phyloP scores from a whole-genome alignment of 1,284 basidiomycete genomes.

The Apiotrichum montevideense region DNA sequence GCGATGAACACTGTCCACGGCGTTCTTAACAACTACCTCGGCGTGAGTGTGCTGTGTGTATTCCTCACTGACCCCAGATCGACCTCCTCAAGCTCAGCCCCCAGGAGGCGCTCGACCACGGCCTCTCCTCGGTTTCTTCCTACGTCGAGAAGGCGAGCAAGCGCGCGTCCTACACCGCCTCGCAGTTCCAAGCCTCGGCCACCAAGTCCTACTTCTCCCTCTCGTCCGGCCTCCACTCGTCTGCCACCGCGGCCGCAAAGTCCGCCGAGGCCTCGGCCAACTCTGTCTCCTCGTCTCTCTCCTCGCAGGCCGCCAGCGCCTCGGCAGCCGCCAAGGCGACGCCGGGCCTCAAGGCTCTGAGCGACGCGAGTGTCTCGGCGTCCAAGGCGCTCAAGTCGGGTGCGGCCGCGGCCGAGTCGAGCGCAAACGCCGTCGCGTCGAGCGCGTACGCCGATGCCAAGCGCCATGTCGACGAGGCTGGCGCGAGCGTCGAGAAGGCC shows the following conservation, averaged over 20 bases:
- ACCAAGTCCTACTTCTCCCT: slow-evolving; percentile 34
- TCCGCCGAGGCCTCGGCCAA: slow-evolving; percentile 21
- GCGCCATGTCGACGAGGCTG: slow-evolving; percentile 26
- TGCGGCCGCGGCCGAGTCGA: slow-evolving; percentile 44
- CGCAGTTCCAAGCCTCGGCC: slow-evolving; percentile 17
- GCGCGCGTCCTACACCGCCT: neutral
- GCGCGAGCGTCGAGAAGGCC: slow-evolving; percentile 30
- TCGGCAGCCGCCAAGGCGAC: slow-evolving; percentile 33
- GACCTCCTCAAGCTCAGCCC: slow-evolving; percentile 34
- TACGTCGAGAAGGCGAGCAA: slow-evolving; percentile 16
- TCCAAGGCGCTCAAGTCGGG: slow-evolving; percentile 38
- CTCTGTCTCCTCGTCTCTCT: slow-evolving; percentile 21
- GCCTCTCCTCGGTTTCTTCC: slow-evolving; percentile 38
- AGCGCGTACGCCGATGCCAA: slow-evolving; percentile 46
- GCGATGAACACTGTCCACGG: slow-evolving; percentile 65
- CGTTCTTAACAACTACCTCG: slow-evolving; percentile 39
- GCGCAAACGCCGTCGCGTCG: slow-evolving; percentile 34
- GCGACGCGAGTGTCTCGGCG: slow-evolving; percentile 34
- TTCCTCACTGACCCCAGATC: neutral
- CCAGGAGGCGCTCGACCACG: slow-evolving; percentile 45
- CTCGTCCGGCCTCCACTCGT: slow-evolving; percentile 20
- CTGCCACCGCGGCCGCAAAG: slow-evolving; percentile 2
- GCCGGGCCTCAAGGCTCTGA: slow-evolving; percentile 30
- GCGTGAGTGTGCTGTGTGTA: slow-evolving; percentile 21
- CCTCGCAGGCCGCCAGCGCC: slow-evolving; percentile 35